Base-by-base conservation (phyloP, 345 rosid genomes). In the Gossypium sturtianum region DNA sequence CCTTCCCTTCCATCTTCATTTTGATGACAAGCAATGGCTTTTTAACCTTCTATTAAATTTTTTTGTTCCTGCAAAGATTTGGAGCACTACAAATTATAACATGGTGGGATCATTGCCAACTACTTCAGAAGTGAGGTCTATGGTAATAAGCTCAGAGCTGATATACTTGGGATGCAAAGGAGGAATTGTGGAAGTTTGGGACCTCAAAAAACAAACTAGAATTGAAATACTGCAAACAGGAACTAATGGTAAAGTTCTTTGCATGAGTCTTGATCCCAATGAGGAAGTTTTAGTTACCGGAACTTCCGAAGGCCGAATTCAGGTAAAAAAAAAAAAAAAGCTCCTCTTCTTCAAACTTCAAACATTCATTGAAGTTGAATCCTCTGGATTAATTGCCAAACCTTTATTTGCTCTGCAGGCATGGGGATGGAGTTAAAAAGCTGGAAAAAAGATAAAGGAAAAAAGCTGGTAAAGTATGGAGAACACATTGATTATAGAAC, bases 141-240 rank as follows among this genome's bases (percentile, higher is more conserved):
- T 90, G 79, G 77, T 77, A 23, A 61, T 86, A 68, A 87, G 88
- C 81, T 80, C 89, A 0, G 92, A 88, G 74, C 83, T 88, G 1
- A 68, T 90, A 17, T 88, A 90, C 74, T 74, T 90, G 78, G 94
- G 92, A 5, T 85, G 88, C 78, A 90, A 84, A 23, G 87, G 80
- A 71, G 94, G 94, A 76, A 62, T 9, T 2, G 82, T 88, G 12
- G 94, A 90, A 75, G 82, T 87, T 49, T 90, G 94, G 94, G 87
- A 88, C 77, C 78, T 63, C 41, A 86, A 90, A 83, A 87, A 81
- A 77, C 88, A 75, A 12, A 86, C 16, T 29, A 86, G 72, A 75
- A 74, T 87, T 0, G 92, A 87, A 47, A 80, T 81, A 3, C 80
- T 88, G 17, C 90, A 84, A 72, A 76, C 83, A 12, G 81, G 82